Percentiles rank a stretch among this genome's conserved stretches.
phyloP scores from a whole-genome alignment of 75 land plant genomes.

The Adiantum capillusveneris region DNA sequence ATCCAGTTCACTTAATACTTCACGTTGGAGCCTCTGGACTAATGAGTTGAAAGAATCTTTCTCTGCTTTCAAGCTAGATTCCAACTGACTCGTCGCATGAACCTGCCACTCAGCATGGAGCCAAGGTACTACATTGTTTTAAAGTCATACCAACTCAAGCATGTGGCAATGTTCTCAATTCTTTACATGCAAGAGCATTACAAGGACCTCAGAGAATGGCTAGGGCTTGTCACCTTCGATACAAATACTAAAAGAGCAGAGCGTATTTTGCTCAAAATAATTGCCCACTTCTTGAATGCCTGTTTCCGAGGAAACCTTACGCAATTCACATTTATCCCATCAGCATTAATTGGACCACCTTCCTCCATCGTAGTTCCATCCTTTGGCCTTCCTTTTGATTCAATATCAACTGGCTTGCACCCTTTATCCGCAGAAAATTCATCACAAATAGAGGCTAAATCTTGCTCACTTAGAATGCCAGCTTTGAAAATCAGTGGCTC shows the following conservation, averaged over 20 bases:
- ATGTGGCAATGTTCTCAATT: no score
- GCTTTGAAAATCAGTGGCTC: conserved; percentile 6
- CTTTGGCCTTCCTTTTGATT: background rate
- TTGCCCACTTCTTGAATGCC: conserved; percentile 4
- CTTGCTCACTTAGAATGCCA: conserved; percentile 2
- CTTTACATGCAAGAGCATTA: no score
- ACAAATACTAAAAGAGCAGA: conserved; percentile 3
- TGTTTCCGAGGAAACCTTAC: background rate
- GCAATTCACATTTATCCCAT: background rate
- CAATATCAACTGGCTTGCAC: background rate
- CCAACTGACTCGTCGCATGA: conserved; percentile 5
- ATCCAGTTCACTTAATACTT: conserved; percentile 1
- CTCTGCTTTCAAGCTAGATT: conserved; percentile 2
- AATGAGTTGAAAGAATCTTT: background rate
- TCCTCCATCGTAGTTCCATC: background rate
- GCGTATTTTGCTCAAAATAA: background rate
- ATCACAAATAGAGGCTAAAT: background rate
- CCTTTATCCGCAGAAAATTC: background rate
- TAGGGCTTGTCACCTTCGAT: conserved; percentile 3
- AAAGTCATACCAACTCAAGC: no score
- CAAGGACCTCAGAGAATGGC: background rate
- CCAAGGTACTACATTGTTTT: no score
- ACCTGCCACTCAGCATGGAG: background rate
- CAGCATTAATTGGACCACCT: background rate
- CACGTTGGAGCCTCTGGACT: background rate